Conservation (phyloP, 148 eudicot genomes). For the Rhododendron kiyosumense region DNA sequence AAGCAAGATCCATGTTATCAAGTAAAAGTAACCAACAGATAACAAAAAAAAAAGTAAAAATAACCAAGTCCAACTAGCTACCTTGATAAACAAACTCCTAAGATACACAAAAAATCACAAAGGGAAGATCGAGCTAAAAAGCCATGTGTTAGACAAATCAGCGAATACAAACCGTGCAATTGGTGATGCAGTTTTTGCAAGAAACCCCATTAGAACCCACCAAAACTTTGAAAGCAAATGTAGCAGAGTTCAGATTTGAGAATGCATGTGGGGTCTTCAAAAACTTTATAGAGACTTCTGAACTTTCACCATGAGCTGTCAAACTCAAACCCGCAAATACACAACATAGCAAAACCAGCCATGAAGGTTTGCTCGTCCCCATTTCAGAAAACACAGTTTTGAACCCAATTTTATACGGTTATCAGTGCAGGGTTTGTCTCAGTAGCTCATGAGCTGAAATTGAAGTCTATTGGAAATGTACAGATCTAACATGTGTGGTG, state of each 20-base stretch:
- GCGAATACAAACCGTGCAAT: slow-evolving; percentile 63
- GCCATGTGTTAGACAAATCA: not conserved
- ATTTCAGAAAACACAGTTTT: slow-evolving; percentile 25
- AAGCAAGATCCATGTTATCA: not conserved
- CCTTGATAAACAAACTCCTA: not conserved
- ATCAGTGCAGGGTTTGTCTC: not conserved
- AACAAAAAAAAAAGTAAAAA: not conserved
- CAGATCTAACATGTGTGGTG: not conserved
- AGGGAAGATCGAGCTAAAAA: not conserved
- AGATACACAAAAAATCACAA: not conserved
- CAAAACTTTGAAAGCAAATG: slow-evolving; percentile 61
- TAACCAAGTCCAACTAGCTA: not conserved
- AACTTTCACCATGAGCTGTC: slow-evolving; percentile 34
- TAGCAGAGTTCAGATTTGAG: slow-evolving; percentile 49
- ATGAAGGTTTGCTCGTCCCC: slow-evolving; percentile 36
- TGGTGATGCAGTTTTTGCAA: slow-evolving; percentile 51
- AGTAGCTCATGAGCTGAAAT: slow-evolving; percentile 17
- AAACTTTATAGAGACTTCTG: slow-evolving; percentile 53
- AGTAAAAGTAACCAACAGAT: not conserved
- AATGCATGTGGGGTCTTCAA: slow-evolving; percentile 50
- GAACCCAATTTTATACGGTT: not conserved
- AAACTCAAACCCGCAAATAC: slow-evolving; percentile 40
- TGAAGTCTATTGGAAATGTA: not conserved
- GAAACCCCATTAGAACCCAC: slow-evolving; percentile 23
- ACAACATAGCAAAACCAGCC: slow-evolving; percentile 42